Conservation (phyloP, 805 yeast genomes). For the Metschnikowia bowlesiae region DNA sequence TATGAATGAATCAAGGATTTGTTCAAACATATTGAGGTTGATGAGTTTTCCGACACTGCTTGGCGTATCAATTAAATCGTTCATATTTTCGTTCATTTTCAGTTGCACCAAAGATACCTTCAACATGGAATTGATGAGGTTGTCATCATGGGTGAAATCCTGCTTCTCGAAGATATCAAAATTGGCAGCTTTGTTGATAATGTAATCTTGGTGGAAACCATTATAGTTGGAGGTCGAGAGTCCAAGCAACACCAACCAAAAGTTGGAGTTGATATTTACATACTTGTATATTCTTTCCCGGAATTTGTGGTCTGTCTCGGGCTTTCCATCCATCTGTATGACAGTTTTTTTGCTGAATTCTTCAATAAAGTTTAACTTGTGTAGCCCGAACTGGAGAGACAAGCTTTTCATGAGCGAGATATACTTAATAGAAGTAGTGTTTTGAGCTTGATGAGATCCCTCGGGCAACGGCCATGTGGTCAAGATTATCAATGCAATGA, state of each 20-base stretch:
- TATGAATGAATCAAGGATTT: constrained; percentile 30
- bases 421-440: constrained; percentile 33
- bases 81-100: constrained; percentile 37
- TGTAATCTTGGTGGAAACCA: constrained; percentile 32
- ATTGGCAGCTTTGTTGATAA: constrained; percentile 31
- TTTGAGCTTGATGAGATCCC: constrained; percentile 21
- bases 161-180: constrained; percentile 19
- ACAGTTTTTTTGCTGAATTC: constrained; percentile 37
- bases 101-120: constrained; percentile 35
- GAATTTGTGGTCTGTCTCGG: constrained; percentile 30
- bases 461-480: constrained; percentile 44
- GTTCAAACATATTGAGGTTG: constrained; percentile 41
- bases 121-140: constrained; percentile 23
- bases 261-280: constrained; percentile 39
- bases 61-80: constrained; percentile 24
- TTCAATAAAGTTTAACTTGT: constrained; percentile 36
- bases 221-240: constrained; percentile 26
- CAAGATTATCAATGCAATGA: constrained; percentile 36
- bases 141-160: constrained; percentile 15
- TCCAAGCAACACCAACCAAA: constrained; percentile 40
- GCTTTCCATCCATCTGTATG: constrained; percentile 21
- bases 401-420: constrained; percentile 36
- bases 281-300: constrained; percentile 41
- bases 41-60: constrained; percentile 29
- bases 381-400: constrained; percentile 41